A percentile compares a stretch with the other conserved stretches of the same genome.
Conservation (phyloP, 345 rosid genomes). For the Garcia nutans region DNA sequence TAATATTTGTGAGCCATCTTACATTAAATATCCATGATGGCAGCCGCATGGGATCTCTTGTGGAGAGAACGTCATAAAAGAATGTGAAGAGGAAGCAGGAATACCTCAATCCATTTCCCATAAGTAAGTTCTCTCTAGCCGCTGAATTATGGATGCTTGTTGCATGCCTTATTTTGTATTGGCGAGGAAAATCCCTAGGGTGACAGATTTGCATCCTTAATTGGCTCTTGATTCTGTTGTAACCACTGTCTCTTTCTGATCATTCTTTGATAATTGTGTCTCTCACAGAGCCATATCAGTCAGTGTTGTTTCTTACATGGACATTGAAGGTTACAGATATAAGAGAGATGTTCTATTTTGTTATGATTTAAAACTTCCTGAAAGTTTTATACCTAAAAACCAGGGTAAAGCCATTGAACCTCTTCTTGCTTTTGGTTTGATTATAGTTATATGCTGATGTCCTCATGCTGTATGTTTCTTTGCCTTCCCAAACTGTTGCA, state of each 20-base stretch:
- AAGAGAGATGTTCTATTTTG: slow-evolving; percentile 85
- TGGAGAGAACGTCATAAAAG: slow-evolving; percentile 74
- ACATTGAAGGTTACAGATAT: slow-evolving; percentile 58
- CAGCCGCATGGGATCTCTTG: slow-evolving; percentile 84
- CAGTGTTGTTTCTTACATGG: slow-evolving; percentile 82
- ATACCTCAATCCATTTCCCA: slow-evolving; percentile 56
- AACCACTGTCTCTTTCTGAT: background rate
- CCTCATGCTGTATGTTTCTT: background rate
- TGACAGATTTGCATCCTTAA: background rate
- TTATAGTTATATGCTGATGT: background rate
- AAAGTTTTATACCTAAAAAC: slow-evolving; percentile 56
- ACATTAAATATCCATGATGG: slow-evolving; percentile 5
- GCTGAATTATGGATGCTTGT: slow-evolving; percentile 1
- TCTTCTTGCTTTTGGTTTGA: slow-evolving; percentile 3
- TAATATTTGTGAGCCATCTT: slow-evolving; percentile 3
- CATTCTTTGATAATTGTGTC: slow-evolving; percentile 15
- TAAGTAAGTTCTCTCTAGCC: slow-evolving; percentile 37
- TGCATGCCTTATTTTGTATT: slow-evolving; percentile 3
- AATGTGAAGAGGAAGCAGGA: slow-evolving; percentile 97
- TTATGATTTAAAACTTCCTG: slow-evolving; percentile 80
- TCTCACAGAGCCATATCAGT: slow-evolving; percentile 65
- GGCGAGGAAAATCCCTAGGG: slow-evolving; percentile 1
- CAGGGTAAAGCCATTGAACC: slow-evolving; percentile 49
- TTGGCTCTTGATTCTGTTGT: slow-evolving; percentile 1
- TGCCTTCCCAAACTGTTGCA: slow-evolving; percentile 27